Evolutionary conservation across 2,329 filamentous ascomycete species (phyloP), one percentile per base, ranked within the genome.

Genomic region (Ceratocystis huliohia): DNA sequence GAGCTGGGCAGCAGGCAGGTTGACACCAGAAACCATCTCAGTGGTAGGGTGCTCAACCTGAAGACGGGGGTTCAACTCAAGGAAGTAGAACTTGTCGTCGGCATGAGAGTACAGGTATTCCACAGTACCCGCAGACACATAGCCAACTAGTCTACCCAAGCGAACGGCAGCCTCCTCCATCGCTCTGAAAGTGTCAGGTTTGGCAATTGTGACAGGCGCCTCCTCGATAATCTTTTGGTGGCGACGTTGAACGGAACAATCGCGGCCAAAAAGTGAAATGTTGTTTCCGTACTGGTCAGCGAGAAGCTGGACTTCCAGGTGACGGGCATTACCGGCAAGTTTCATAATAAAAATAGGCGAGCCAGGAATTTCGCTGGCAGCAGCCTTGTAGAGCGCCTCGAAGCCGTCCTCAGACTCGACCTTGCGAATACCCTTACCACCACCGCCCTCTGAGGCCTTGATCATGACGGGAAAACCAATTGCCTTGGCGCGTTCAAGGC

Each of bases 291-390:
- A 99, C 82, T 99, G 91, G 80, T 99, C 95, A 70, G 94, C 95
- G 65, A 99, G 82, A 70, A 99, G 81, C 79, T 99, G 94, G 67
- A 99, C 95, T 78, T 99, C 94, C 79, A 99, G 81, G 83, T 99
- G 94, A 71, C 94, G 84, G 50, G 94, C 94, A 75, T 96, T 96
- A 72, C 93, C 94, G 63, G 94, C 94, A 70, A 99, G 82, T 85
- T 99, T 96, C 94, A 99, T 99, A 80, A 99, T 96, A 83, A 99
- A 99, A 78, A 99, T 99, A 71, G 95, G 94, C 37, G 94, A 99
- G 61, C 95, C 95, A 10, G 94, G 95, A 71, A 99, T 97, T 77
- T 99, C 95, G 76, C 88, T 96, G 4, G 94, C 92, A 25, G 95
- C 94, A 59, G 93, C 94, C 77, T 95, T 94, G 83, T 97, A 99